These are phyloP conservation scores for Fomitopsis pulvina DNA, from an alignment of 768 basidiomycete genomes.

Conservation along the genomic window DNA sequence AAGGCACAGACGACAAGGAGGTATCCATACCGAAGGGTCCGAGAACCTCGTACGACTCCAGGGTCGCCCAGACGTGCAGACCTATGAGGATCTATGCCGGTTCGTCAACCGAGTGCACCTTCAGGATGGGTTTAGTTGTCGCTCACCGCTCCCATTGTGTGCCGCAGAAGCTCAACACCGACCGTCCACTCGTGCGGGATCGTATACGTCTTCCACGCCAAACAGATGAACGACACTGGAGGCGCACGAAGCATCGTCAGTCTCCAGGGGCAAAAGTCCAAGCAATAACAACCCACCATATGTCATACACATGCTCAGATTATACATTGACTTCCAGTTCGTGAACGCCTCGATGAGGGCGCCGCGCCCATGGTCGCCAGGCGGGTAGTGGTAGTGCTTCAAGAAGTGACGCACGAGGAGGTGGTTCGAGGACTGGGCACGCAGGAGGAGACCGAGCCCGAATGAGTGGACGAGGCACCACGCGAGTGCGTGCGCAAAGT, in stretches of 20 bases:
- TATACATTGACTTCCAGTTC: conserved; percentile 94
- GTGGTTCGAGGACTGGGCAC: conserved; percentile 79
- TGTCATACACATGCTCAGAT: conserved; percentile 90
- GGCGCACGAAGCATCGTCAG: neutral
- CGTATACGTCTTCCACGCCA: conserved; percentile 88
- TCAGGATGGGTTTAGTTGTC: neutral
- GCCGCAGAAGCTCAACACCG: conserved; percentile 79
- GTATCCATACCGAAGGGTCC: conserved; percentile 80
- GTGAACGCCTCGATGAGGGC: conserved; percentile 91
- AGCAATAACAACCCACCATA: conserved; percentile 50
- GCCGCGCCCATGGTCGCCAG: conserved; percentile 57
- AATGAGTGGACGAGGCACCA: conserved; percentile 90
- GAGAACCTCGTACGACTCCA: conserved; percentile 87
- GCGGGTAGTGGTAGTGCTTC: conserved; percentile 88
- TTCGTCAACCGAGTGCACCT: neutral
- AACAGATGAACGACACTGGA: conserved; percentile 74
- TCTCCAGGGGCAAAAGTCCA: neutral
- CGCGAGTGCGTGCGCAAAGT: conserved; percentile 74
- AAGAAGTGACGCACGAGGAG: conserved; percentile 91
- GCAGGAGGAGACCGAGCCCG: conserved; percentile 78
- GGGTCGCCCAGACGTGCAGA: conserved; percentile 87
- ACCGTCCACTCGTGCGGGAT: conserved; percentile 82
- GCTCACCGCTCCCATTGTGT: conserved; percentile 82
- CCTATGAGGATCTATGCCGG: conserved; percentile 50
- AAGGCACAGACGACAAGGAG: neutral